Conservation (phyloP, 331 rosid species). For the Dryas integrifolia region DNA sequence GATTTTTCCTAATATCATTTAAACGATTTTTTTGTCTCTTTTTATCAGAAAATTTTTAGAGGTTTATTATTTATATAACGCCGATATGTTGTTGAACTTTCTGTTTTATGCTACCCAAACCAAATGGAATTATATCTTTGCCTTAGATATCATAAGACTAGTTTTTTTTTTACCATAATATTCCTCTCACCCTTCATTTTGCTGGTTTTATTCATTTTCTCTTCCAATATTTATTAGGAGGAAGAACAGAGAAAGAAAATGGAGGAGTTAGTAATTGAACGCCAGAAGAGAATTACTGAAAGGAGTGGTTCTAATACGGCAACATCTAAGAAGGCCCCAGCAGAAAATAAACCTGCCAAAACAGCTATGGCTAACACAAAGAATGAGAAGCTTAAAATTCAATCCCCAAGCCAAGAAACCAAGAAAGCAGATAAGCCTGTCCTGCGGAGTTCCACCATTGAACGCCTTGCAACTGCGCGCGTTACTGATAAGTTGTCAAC, state of each 20-base stretch:
- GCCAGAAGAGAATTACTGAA: conserved; percentile 94
- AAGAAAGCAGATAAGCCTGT: conserved; percentile 61
- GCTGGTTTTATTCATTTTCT: conserved; percentile 6
- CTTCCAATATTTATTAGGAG: conserved; percentile 49
- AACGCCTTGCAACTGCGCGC: conserved; percentile 71
- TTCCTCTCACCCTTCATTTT: neutral
- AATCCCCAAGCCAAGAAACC: conserved; percentile 46
- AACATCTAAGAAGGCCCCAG: conserved; percentile 41
- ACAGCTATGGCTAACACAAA: conserved; percentile 28
- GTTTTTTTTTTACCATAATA: neutral
- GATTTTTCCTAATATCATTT: neutral
- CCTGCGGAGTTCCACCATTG: conserved; percentile 70
- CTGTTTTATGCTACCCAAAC: neutral
- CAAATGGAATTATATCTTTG: neutral
- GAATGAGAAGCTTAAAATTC: conserved; percentile 48
- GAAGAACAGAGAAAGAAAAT: conserved; percentile 73
- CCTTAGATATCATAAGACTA: neutral
- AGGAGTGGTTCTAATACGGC: conserved; percentile 44
- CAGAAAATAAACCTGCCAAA: conserved; percentile 33
- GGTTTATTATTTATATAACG: neutral
- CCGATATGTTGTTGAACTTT: neutral
- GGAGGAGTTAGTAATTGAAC: conserved; percentile 61
- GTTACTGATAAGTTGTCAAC: conserved; percentile 46
- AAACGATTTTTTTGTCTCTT: neutral
- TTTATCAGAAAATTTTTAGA: neutral